phyloP scores from a whole-genome alignment of 164 flowering plant genomes.

The Vitis riparia region DNA sequence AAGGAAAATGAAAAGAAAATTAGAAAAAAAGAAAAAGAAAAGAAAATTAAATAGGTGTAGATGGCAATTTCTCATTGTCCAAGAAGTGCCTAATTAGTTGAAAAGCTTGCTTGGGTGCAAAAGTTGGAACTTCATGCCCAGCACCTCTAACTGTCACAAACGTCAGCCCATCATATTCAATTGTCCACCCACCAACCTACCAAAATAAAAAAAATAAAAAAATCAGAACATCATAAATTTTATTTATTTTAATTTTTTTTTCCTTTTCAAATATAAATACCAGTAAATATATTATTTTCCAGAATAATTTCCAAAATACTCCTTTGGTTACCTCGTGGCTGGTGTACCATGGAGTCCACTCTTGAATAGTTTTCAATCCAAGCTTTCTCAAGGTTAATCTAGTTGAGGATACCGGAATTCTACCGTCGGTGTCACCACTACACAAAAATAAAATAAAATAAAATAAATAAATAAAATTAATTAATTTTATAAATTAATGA shows the following conservation, averaged over 20 bases:
- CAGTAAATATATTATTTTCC: no score
- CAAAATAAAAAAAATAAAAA: background rate
- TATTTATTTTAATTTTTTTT: no score
- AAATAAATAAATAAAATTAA: no score
- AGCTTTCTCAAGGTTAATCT: constrained; percentile 51
- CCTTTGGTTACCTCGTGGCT: constrained; percentile 38
- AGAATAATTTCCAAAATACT: no score
- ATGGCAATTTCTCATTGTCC: constrained; percentile 44
- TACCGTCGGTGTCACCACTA: constrained; percentile 78
- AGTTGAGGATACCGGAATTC: constrained; percentile 76
- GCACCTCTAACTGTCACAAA: constrained; percentile 77
- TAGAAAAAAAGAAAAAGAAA: no score
- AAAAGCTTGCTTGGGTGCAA: constrained; percentile 49
- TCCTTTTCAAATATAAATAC: no score
- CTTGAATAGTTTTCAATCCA: constrained; percentile 41
- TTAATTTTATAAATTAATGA: background rate
- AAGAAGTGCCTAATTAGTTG: constrained; percentile 50
- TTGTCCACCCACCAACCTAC: constrained; percentile 81
- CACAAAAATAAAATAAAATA: no score
- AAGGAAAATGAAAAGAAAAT: no score
- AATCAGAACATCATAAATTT: no score
- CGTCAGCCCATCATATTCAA: constrained; percentile 55
- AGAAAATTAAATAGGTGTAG: constrained; percentile 27
- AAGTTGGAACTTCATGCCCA: constrained; percentile 74
- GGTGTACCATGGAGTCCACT: constrained; percentile 71